Evolutionary conservation across 176 grass and related monocot genomes (phyloP), one percentile per base, ranked within the genome.

Genomic region (Juncus effusus): DNA sequence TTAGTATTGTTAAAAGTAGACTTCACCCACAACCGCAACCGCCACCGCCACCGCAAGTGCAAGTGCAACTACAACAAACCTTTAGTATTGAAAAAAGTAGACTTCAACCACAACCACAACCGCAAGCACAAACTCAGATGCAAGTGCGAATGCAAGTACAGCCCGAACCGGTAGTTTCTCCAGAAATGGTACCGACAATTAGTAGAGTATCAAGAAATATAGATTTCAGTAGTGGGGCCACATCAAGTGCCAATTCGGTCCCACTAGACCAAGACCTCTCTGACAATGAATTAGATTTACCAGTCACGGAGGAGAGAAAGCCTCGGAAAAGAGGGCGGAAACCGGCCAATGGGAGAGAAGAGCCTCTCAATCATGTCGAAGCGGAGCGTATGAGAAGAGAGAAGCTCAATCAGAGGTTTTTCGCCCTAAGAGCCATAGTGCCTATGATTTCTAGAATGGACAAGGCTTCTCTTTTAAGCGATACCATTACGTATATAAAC

Each of bases 391-490:
- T 93, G 65, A 86, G 94, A 62, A 89, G 94, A 74, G 94, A 99
- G 76, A 99, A 99, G 68, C 83, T 99, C 16, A 99, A 99, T 64
- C 94, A 99, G 78, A 54, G 80, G 42, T 99, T 99, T 64, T 99
- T 93, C 12, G 94, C 94, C 0, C 54, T 99, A 13, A 86, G 94
- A 65, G 83, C 94, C 0, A 85, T 99, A 60, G 94, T 99, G 12
- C 94, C 94, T 0, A 99, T 89, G 72, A 97, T 97, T 64, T 92
- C 94, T 1, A 97, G 89, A 76, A 97, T 97, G 94, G 94, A 97
- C 68, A 99, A 99, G 76, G 94, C 94, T 2, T 99, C 94, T 14
- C 72, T 99, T 28, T 77, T 99, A 36, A 85, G 88, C 0, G 88
- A 99, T 16, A 80, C 94, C 2, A 89, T 93, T 76, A 69, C 80